Evolutionary conservation across 768 basidiomycete genomes (phyloP), one percentile per base, ranked within the genome.

Genomic region (Flagelloscypha sp.): DNA sequence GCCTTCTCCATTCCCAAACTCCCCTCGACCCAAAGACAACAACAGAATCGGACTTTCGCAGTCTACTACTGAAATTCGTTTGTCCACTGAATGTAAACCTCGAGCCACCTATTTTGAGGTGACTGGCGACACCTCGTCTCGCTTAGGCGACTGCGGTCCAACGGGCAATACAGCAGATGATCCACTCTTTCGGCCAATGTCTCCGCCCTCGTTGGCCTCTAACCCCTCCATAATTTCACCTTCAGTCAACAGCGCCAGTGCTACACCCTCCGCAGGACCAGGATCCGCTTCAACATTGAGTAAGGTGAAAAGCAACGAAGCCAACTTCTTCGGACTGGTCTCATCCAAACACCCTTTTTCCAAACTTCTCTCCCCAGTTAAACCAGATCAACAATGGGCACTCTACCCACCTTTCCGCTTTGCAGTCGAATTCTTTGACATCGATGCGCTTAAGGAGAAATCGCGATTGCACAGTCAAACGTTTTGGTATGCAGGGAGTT

Each of bases 351-450:
- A 61, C 42, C 58, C 61, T 5, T 63, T 63, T 1, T 46, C 55
- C 5, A 57, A 59, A 27, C 72, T 70, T 44, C 49, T 70, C 31
- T 48, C 60, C 8, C 57, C 48, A 10, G 71, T 73, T 42, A 37
- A 62, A 1, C 56, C 54, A n/a, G 70, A 69, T 3, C n/a, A 58
- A 69, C 69, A 57, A 45, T 87, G 81, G 79, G 71, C 79, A 1
- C 64, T 72, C n/a, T 74, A 76, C 49, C 78, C 83, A 29, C 92
- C 92, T 0, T 84, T 69, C 57, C 74, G 90, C 15, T 88, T 94
- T 51, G 74, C 76, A 7, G 85, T 89, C 34, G 90, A 94, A 56
- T 94, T 94, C 52, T 93, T 85, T 82, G 82, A 84, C 48, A 70
- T 89, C 13, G 80, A 84, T 41, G 59, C 66, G 22, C 66, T 95